Evolutionary conservation across 2,329 filamentous ascomycete species (phyloP).

Genomic region (Cladobotryum mycophilum): DNA sequence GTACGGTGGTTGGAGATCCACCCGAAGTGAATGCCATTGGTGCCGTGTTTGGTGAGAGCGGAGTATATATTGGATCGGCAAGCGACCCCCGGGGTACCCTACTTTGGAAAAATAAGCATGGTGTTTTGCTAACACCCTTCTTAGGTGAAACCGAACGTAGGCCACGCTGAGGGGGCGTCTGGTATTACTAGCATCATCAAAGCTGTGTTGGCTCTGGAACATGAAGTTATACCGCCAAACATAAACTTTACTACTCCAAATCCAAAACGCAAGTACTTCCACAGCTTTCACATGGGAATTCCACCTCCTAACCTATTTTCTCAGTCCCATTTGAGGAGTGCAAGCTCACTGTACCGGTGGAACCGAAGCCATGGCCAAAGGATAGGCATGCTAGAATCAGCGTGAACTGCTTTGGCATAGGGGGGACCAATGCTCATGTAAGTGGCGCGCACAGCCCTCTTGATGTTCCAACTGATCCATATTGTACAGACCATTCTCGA

Average conservation of each 20-base stretch:
- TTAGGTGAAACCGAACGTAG: constrained; percentile 33
- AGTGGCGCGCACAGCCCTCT: background rate
- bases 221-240: constrained; percentile 32
- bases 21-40: constrained; percentile 29
- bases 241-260: constrained; percentile 30
- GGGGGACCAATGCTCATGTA: constrained; percentile 30
- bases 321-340: constrained; percentile 8
- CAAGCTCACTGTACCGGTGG: constrained; percentile 24
- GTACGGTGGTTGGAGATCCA: constrained; percentile 32
- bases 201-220: constrained; percentile 33
- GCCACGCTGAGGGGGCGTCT: constrained; percentile 39
- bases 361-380: constrained; percentile 27
- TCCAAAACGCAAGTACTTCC: constrained; percentile 28
- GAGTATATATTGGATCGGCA: constrained; percentile 24
- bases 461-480: background rate
- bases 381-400: constrained; percentile 23
- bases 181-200: constrained; percentile 40
- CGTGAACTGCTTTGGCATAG: constrained; percentile 31
- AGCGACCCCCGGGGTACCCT: constrained; percentile 4
- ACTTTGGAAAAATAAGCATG: no score
- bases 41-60: constrained; percentile 20
- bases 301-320: no score
- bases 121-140: background rate
- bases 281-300: background rate
- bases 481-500: background rate